These are phyloP conservation scores for Carex littledalei DNA, from an alignment of 176 grass and related monocot genomes.

Conservation along the genomic window DNA sequence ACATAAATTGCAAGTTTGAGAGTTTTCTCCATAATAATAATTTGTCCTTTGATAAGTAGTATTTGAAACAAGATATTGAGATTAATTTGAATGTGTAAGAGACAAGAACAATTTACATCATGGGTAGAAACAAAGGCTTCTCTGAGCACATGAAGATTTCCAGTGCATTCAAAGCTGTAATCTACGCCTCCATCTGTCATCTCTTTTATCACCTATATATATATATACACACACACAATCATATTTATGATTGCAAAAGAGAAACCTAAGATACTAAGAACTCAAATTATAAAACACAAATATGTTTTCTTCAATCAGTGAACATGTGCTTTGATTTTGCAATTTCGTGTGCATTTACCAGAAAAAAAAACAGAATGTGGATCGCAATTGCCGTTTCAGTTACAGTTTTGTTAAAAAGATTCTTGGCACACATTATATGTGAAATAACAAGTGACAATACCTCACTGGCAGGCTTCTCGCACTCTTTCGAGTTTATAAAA, in stretches of 20 bases:
- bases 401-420: background rate
- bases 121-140: conserved; percentile 70
- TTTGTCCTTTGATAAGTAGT: background rate
- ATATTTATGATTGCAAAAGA: background rate
- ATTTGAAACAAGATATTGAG: background rate
- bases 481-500: conserved; percentile 42
- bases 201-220: conserved; percentile 48
- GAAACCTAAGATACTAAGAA: background rate
- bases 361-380: background rate
- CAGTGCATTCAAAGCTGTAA: conserved; percentile 77
- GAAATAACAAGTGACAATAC: conserved; percentile 14
- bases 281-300: background rate
- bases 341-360: background rate
- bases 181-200: conserved; percentile 68
- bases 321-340: background rate
- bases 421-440: background rate
- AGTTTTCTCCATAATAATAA: background rate
- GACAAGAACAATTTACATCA: conserved; percentile 24
- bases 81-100: background rate
- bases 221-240: background rate
- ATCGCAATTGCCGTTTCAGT: background rate
- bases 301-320: background rate
- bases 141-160: conserved; percentile 43
- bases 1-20: background rate
- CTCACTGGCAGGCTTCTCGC: conserved; percentile 39